phyloP scores from a whole-genome alignment of 2,329 filamentous ascomycete genomes.

The Talaromyces rugulosus region DNA sequence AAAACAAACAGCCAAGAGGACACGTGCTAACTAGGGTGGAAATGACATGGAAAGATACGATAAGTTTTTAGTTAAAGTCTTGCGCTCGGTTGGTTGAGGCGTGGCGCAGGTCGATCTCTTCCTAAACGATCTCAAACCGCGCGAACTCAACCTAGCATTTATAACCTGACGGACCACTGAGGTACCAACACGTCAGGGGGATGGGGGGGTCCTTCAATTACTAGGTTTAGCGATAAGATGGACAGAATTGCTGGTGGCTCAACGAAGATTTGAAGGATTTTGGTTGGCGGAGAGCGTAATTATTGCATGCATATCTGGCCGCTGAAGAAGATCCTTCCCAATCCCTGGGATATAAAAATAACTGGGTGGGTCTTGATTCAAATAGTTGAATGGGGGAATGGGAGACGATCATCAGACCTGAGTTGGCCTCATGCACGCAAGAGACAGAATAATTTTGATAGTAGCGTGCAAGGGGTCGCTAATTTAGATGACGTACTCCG shows the following conservation, averaged over 20 bases:
- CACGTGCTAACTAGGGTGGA: not conserved
- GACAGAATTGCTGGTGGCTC: not conserved
- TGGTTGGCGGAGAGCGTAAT: not conserved
- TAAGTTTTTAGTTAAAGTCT: not conserved
- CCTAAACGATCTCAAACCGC: not conserved
- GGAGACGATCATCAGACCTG: not conserved
- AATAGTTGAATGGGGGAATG: not conserved
- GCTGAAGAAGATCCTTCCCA: not conserved
- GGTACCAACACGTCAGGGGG: not conserved
- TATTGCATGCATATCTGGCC: not conserved
- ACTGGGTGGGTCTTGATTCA: not conserved
- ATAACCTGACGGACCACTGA: not conserved
- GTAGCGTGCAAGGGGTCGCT: not conserved
- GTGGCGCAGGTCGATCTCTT: not conserved
- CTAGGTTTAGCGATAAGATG: not conserved
- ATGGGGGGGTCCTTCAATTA: not conserved
- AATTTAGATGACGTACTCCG: not conserved
- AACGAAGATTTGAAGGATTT: not conserved
- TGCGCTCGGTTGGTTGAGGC: not conserved
- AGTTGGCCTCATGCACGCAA: not conserved
- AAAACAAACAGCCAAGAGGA: not conserved
- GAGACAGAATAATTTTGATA: not conserved
- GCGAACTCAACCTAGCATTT: not conserved
- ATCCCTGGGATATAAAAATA: not conserved
- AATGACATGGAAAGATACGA: not conserved